These are phyloP conservation scores for Ceratobasidium sp. DNA, from an alignment of 1,284 basidiomycete species.

Conservation along the genomic window DNA sequence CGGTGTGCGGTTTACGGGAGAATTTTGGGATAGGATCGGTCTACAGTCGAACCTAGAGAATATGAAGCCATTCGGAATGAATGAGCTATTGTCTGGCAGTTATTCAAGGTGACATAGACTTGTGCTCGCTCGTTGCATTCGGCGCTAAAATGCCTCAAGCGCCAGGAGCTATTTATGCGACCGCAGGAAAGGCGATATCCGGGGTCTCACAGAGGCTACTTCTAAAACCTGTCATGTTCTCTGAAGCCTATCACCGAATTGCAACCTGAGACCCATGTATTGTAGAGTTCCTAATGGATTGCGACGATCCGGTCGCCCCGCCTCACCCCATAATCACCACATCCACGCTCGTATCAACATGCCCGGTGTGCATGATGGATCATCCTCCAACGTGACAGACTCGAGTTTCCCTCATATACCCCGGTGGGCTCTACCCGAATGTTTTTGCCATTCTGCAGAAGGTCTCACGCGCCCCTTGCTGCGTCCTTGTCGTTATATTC, in stretches of 20 bases:
- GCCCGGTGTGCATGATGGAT: background rate
- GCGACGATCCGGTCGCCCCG: background rate
- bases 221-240: background rate
- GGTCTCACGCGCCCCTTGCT: background rate
- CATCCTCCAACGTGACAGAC: constrained; percentile 7
- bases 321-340: too few species aligned
- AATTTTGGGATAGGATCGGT: background rate
- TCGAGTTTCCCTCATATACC: background rate
- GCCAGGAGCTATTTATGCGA: constrained; percentile 18
- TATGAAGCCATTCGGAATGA: background rate
- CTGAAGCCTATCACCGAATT: too few species aligned
- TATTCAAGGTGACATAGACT: too few species aligned
- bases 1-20: background rate
- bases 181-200: background rate
- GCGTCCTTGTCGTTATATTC: background rate
- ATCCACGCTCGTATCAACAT: background rate
- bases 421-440: background rate
- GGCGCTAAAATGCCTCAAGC: constrained; percentile 29
- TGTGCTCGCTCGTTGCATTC: background rate
- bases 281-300: too few species aligned
- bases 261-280: too few species aligned
- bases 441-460: background rate
- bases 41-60: too few species aligned
- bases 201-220: constrained; percentile 1
- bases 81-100: background rate